A percentile compares a stretch with the other conserved stretches of the same genome.
Conservation (phyloP, 208 protist species). For the Herpetomonas tarakana region DNA sequence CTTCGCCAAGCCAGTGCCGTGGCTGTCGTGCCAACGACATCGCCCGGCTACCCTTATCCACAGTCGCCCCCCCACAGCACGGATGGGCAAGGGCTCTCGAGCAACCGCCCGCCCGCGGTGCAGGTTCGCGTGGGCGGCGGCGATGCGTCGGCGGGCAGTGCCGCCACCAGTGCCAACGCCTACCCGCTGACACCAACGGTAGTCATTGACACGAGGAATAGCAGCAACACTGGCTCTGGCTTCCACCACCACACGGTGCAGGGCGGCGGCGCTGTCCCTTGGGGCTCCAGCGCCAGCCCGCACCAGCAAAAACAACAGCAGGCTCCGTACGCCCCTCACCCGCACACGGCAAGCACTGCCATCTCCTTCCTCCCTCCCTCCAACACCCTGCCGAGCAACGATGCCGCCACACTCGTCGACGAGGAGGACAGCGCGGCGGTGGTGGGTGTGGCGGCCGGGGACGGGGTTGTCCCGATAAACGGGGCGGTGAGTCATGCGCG, state of each 20-base stretch:
- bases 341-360: background rate
- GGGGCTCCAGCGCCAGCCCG: constrained; percentile 11
- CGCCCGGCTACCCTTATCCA: too few relatives aligned
- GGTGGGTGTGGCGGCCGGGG: too few relatives aligned
- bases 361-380: background rate
- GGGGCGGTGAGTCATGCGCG: background rate
- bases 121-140: background rate
- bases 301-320: constrained; percentile 6
- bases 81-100: too few relatives aligned
- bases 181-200: background rate
- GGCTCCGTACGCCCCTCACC: background rate
- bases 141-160: background rate
- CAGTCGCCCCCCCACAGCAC: too few relatives aligned
- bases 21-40: background rate
- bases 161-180: background rate
- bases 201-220: background rate
- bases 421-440: constrained; percentile 1
- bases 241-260: background rate
- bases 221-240: background rate
- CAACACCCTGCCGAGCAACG: background rate
- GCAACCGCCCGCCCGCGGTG: background rate
- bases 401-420: background rate
- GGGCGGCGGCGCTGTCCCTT: background rate
- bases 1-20: background rate
- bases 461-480: background rate